These are phyloP conservation scores for Suillus ampliporus DNA, from an alignment of 768 basidiomycete species.

Conservation along the genomic window DNA sequence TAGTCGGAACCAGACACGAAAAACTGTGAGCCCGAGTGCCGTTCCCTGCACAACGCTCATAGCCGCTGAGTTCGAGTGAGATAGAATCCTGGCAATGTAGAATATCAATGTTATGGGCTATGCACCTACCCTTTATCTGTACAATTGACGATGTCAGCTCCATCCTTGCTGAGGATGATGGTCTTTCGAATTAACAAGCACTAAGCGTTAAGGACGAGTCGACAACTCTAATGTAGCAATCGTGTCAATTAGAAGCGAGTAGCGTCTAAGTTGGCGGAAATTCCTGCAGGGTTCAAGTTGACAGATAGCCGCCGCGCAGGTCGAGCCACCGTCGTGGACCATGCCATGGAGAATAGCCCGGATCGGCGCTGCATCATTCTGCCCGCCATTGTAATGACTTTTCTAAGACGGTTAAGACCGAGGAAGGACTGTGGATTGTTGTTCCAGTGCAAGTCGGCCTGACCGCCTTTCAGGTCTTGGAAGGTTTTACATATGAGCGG, in stretches of 20 bases:
- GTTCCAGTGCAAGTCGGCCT: neutral
- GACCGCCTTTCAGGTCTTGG: neutral
- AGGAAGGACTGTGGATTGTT: neutral
- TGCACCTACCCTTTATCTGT: conserved; percentile 1
- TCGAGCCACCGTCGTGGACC: too few relatives aligned
- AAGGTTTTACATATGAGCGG: neutral
- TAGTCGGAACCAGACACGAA: conserved; percentile 34
- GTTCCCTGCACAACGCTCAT: conserved; percentile 24
- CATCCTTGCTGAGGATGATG: conserved; percentile 1
- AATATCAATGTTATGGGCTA: neutral
- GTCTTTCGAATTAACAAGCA: neutral
- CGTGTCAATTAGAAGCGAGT: neutral
- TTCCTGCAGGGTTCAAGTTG: neutral
- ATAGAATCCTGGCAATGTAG: neutral
- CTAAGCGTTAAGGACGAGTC: neutral
- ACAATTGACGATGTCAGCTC: neutral
- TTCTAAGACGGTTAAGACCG: neutral
- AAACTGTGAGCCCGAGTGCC: conserved; percentile 26
- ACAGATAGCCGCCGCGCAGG: neutral
- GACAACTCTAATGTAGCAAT: neutral
- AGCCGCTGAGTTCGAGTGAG: neutral
- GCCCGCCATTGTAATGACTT: neutral
- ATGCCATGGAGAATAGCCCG: neutral
- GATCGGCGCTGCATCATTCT: neutral
- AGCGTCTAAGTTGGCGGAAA: neutral